Evolutionary conservation across 2,329 filamentous ascomycete genomes (phyloP), one percentile per base, ranked within the genome.

Genomic region (Epichloe aotearoae): DNA sequence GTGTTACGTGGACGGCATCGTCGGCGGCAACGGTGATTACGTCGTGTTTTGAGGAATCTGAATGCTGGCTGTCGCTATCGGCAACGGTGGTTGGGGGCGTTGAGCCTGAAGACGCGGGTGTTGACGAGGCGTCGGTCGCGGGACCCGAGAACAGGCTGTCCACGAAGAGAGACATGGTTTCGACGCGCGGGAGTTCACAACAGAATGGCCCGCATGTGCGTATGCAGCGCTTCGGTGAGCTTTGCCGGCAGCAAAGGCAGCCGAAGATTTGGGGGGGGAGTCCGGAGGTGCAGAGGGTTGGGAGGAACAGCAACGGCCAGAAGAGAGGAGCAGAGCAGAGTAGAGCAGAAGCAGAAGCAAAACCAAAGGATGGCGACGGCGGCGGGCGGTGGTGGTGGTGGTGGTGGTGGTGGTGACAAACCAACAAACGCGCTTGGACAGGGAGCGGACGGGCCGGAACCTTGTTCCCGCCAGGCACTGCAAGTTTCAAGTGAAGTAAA

Each of bases 21-120:
- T 61, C 53, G 50, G 57, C 53, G 49, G 57, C 57, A 39, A 69
- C 61, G 54, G 61, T 60, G 53, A 65, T 62, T 47, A 64, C 62
- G 55, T 69, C 68, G 57, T 66, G 64, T 54, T 69, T 70, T 36
- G 66, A 63, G 36, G 62, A 55, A 48, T 68, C 66, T 40, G 76
- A 77, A 50, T 72, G 70, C 51, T 81, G 69, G 66, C 80, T 84
- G 53, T 71, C 73, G 58, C 71, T 74, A 63, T 85, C 82, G 60
- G 76, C 77, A 57, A 82, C 69, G 57, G 79, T 85, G 46, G 82
- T 86, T 23, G 81, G 80, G 45, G 83, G 82, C 52, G 83, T 85
- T 19, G 79, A 83, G 58, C 71, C 75, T 26, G 73, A 69, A 47
- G 76, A 79, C 69, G 75, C 75, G 71, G 75, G 68, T 58, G 76